Evolutionary conservation across 192 early-diverging fungal species (phyloP), one percentile per base, ranked within the genome.

Genomic region (Dispira parvispora): DNA sequence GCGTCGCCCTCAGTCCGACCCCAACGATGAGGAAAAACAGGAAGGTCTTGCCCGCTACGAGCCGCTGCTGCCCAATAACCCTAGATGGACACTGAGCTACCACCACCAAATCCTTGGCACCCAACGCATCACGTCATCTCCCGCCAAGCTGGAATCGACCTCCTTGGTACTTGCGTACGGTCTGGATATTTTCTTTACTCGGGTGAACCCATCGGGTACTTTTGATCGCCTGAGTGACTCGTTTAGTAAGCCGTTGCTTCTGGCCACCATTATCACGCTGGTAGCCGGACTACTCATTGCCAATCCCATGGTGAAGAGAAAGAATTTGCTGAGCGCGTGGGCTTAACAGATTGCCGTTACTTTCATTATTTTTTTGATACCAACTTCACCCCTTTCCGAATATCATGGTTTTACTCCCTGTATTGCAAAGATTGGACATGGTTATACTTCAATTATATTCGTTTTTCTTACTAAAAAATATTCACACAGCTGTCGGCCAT

Each of bases 151-250:
- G 28, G 96, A 99, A 74, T 96, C 92, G 21, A 99, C 96, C 9
- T 84, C 92, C 14, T 73, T 99, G 43, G 88, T 94, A 11, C 72
- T 86, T 18, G 83, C 86, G 0, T 96, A 84, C 68, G 96, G 96
- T 16, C 76, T 91, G 46, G 96, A 99, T 66, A 61, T 94, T 56
- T 99, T 92, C 78, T 85, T 88, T 62, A 87, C 84, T 6, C 82
- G 85, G 45, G 75, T 82, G 28, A 83, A 81, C 50, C 94, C 96
- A 21, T 88, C 85, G 52, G 88, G 89, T 65, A 81, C 84, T 8
- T 99, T 99, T 75, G 96, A 99, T 74, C 78, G 89, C 53, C 72
- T 99, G 63, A 87, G 86, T 71, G 88, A 93, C 68, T 84, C 88
- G 63, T 99, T 99, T 74, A 90, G 81, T 68, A 94, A 95, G 65